Percentiles rank a stretch among this genome's conserved stretches.
Conservation (phyloP, 305 asterid genomes). For the Fraxinus albicans region DNA sequence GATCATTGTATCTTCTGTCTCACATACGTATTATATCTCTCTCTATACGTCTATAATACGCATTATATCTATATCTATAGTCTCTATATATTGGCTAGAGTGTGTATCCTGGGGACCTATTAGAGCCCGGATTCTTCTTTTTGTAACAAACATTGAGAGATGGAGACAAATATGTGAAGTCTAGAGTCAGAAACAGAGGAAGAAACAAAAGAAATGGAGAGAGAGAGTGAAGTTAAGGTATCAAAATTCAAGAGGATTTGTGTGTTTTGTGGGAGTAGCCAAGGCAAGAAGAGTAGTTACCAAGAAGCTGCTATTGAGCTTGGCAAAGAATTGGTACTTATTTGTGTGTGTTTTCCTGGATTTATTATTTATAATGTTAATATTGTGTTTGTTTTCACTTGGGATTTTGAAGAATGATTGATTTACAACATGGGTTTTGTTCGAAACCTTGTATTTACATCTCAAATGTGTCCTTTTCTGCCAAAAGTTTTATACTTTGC, state of each 20-base stretch:
- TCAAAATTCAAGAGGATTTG: constrained; percentile 50
- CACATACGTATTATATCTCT: not conserved
- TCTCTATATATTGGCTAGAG: not conserved
- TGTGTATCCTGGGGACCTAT: constrained; percentile 7
- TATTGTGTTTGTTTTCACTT: not conserved
- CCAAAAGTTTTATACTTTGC: not conserved
- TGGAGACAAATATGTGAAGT: constrained; percentile 29
- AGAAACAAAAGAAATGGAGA: constrained; percentile 38
- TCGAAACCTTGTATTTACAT: not conserved
- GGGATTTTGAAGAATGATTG: not conserved
- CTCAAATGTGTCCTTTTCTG: not conserved
- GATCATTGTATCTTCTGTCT: constrained; percentile 3
- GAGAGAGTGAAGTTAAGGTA: constrained; percentile 36
- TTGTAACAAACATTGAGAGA: constrained; percentile 11
- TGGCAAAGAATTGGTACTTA: constrained; percentile 41
- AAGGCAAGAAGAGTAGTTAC: constrained; percentile 41
- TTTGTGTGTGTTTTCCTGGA: not conserved
- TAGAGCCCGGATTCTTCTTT: constrained; percentile 26
- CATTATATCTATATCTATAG: constrained; percentile 5
- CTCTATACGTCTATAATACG: not conserved
- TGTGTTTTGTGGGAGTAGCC: constrained; percentile 51
- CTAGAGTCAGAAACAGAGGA: not conserved
- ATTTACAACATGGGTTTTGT: not conserved
- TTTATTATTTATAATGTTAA: not conserved
- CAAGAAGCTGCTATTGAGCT: constrained; percentile 43